Evolutionary conservation across 2,329 filamentous ascomycete species (phyloP).

Genomic region (Penicillium sclerotigenum): DNA sequence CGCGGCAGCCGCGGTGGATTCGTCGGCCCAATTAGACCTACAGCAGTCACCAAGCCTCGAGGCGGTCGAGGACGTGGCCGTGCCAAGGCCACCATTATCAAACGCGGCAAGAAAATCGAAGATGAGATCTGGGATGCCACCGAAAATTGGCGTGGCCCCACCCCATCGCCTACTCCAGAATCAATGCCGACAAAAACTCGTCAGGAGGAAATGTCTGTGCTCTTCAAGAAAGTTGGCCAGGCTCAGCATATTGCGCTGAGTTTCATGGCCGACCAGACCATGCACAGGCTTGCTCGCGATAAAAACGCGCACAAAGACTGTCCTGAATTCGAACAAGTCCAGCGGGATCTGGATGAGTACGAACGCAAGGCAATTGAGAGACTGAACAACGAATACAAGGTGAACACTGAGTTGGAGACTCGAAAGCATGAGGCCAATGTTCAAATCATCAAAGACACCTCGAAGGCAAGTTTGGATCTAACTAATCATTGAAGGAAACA

Average conservation of each 20-base stretch:
- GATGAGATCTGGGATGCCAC: slow-evolving; percentile 27
- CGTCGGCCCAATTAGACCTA: slow-evolving; percentile 14
- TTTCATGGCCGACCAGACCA: slow-evolving; percentile 39
- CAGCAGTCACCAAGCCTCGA: slow-evolving; percentile 18
- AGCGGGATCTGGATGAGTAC: slow-evolving; percentile 30
- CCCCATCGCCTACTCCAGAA: slow-evolving; percentile 36
- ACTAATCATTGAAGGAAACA: background rate
- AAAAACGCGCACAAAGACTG: slow-evolving; percentile 41
- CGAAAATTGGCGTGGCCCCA: slow-evolving; percentile 32
- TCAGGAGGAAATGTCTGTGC: slow-evolving; percentile 42
- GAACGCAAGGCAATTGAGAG: slow-evolving; percentile 26
- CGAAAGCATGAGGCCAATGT: slow-evolving; percentile 31
- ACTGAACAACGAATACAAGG: slow-evolving; percentile 34
- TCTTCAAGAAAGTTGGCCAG: slow-evolving; percentile 42
- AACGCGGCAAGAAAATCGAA: slow-evolving; percentile 24
- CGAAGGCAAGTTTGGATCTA: slow-evolving; percentile 26
- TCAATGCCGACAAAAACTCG: slow-evolving; percentile 41
- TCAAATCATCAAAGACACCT: slow-evolving; percentile 33
- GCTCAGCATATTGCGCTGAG: slow-evolving; percentile 42
- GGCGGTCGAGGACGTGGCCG: slow-evolving; percentile 32
- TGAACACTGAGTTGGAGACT: slow-evolving; percentile 31
- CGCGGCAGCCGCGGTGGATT: slow-evolving; percentile 35
- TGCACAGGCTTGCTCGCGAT: slow-evolving; percentile 40
- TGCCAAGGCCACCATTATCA: slow-evolving; percentile 14
- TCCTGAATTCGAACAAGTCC: slow-evolving; percentile 39